A percentile compares a stretch with the other conserved stretches of the same genome.
These are phyloP conservation scores for Pulicaria dysenterica DNA, from an alignment of 129 eudicot species.

Conservation along the genomic window DNA sequence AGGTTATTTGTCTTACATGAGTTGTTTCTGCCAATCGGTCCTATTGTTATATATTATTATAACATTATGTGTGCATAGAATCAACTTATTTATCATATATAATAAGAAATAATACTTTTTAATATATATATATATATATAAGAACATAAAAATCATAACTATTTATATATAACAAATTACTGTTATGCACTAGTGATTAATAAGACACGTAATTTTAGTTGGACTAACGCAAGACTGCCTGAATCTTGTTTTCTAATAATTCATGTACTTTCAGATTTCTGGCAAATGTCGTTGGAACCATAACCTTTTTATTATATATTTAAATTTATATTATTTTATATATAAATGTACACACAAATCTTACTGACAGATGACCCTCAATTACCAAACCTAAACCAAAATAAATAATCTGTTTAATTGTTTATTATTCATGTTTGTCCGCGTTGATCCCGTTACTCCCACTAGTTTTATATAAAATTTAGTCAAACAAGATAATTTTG, in stretches of 20 bases:
- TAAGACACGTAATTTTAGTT: conserved; percentile 34
- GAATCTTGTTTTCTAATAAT: conserved; percentile 17
- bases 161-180: too few relatives aligned
- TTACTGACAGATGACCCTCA: conserved; percentile 24
- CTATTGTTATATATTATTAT: neutral
- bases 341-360: conserved; percentile 10
- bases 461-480: neutral
- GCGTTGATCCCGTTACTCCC: conserved; percentile 34
- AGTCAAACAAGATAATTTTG: conserved; percentile 30
- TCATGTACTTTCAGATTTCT: conserved; percentile 25
- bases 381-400: conserved; percentile 18
- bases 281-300: conserved; percentile 24
- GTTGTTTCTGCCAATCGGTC: conserved; percentile 29
- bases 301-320: conserved; percentile 3
- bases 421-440: conserved; percentile 34
- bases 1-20: conserved; percentile 26
- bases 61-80: too few relatives aligned
- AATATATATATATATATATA: too few relatives aligned
- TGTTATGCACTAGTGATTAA: conserved; percentile 4
- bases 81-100: too few relatives aligned
- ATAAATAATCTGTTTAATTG: conserved; percentile 8
- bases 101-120: too few relatives aligned
- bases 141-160: too few relatives aligned
- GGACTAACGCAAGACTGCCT: conserved; percentile 30
- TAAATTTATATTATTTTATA: neutral